Percentiles rank a stretch among this genome's conserved stretches.
These are phyloP conservation scores for Agaricales sp. DNA, from an alignment of 1,284 basidiomycete genomes.

Conservation along the genomic window DNA sequence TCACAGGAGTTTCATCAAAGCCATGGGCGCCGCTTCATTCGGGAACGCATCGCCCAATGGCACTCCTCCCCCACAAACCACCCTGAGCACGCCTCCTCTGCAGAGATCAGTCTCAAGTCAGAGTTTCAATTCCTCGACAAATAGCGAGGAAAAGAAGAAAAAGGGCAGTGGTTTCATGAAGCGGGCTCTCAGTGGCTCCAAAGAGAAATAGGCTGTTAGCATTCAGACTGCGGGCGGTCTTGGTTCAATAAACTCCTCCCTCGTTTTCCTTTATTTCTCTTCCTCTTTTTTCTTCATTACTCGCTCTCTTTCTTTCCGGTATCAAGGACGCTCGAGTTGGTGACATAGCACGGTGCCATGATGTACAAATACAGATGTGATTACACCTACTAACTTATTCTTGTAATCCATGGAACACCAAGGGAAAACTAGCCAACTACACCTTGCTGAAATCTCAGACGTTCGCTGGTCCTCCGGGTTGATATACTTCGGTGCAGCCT, in stretches of 20 bases:
- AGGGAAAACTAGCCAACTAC: too few relatives aligned
- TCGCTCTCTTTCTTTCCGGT: not conserved
- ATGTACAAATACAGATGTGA: not conserved
- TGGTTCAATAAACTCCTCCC: too few relatives aligned
- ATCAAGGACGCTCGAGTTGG: not conserved
- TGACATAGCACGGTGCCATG: not conserved
- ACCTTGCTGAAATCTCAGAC: too few relatives aligned
- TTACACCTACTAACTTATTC: not conserved
- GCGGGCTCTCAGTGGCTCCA: not conserved
- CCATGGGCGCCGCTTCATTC: conserved; percentile 24
- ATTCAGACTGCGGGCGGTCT: not conserved
- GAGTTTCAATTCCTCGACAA: not conserved
- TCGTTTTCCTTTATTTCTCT: not conserved
- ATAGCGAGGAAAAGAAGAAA: not conserved
- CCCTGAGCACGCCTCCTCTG: not conserved
- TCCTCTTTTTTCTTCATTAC: not conserved
- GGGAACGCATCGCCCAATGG: conserved; percentile 12
- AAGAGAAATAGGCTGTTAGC: not conserved
- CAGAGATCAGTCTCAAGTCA: not conserved
- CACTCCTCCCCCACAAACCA: conserved; percentile 5
- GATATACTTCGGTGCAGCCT: not conserved
- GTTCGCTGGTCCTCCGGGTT: not conserved
- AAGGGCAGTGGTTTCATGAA: not conserved
- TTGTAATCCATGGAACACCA: too few relatives aligned
- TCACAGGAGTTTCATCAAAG: conserved; percentile 29